Evolutionary conservation across 2,329 filamentous ascomycete species (phyloP), one percentile per base, ranked within the genome.

Genomic region (Penicillium sp.): DNA sequence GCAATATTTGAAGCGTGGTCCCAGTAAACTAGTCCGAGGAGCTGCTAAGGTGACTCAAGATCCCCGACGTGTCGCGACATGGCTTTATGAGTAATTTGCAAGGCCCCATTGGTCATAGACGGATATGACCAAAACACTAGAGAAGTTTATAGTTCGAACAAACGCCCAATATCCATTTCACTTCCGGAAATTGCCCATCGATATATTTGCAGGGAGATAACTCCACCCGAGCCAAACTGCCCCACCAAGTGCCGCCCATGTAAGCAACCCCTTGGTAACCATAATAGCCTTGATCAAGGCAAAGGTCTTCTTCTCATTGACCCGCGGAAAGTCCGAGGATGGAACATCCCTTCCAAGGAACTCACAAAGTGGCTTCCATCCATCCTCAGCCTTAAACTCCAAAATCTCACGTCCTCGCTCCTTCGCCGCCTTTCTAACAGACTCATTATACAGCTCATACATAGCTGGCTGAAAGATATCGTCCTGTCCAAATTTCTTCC

Each of bases 1-100:
- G 14, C n/a, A 49, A 27, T 55, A 55, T 55, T 46, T 55, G 21
- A 55, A 55, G 46, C 52, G 52, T 19, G 52, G 52, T 5, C 52
- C 46, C 7, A 55, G 52, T 22, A 26, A 50, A 50, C 21, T 55
- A 10, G 39, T 37, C 3, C 45, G 35, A 8, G 33, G 24, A 49
- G 21, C 37, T 14, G 21, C 46, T 13, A 29, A 46, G 5, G 22
- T 13, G 29, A 37, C 47, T 45, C 52, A 35, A 24, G 52, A 55
- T 55, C 46, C 52, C 26, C 46, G 46, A 10, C 37, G 46, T 13
- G 52, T 55, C 4, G 52, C 52, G 21, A 44, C 26, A 26, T 55
- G 52, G 52, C 52, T 55, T 4, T 55, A 55, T 48, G 52, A 55
- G n/a, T 55, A 44, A 35, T 37, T 3, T n/a, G 14, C 35, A 37